Base-by-base conservation (phyloP, 2,329 filamentous ascomycete genomes). In the Ambrosiella cleistominuta region DNA sequence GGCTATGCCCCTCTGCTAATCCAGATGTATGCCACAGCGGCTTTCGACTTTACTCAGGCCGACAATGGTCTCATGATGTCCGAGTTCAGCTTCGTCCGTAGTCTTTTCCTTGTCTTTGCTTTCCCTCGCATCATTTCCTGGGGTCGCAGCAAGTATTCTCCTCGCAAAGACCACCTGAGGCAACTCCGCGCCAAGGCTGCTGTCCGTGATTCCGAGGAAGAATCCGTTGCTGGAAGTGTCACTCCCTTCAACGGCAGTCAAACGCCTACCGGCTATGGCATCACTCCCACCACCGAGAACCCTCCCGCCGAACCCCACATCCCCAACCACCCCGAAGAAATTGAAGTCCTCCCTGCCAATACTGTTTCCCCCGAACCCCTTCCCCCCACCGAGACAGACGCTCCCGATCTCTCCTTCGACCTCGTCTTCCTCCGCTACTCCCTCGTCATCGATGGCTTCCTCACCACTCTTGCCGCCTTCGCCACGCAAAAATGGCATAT, bases 341-440 rank as follows among this genome's bases (percentile, higher is more conserved):
- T 76, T 9, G 73, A 74, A 45, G 69, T 69, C 0, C 68, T 71
- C 0, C 66, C 70, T 0, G 71, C 69, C 0, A 66, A 71, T 0
- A 74, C 74, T 2, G 65, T 73, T 7, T 76, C 80, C 61, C 75
- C 76, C 0, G 65, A 71, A 0, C 60, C 67, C 0, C 62, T 69
- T 0, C 64, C 67, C n/a, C 66, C 69, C 0, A 64, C 66, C 0
- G 61, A 62, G n/a, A 62, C 58, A 0, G 72, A 75, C 6, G 75
- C 73, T 12, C 35, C 47, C 12, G 59, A 60, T 0, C 78, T 75
- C 51, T 72, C 70, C 0, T 88, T 88, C 64, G 84, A 88, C 61
- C 71, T 88, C 1, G 72, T 81, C 40, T 87, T 86, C 63, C 72
- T 84, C 2, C 74, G 80, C 2, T 84, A 78, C 71, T 85, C 80